Conservation (phyloP, 2,329 filamentous ascomycete species). For the Xylaria sp. region DNA sequence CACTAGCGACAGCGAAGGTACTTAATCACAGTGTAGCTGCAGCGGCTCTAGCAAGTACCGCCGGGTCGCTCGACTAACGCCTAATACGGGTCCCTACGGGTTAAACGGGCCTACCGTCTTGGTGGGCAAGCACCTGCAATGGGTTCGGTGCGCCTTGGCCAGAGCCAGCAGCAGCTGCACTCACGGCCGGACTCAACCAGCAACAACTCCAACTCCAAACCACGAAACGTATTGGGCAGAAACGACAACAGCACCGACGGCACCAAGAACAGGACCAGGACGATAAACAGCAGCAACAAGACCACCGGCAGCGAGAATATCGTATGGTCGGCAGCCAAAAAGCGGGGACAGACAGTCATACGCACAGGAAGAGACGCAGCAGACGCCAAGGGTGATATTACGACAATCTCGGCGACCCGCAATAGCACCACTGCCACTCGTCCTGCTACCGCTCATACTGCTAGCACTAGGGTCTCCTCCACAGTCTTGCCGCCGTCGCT, state of each 20-base stretch:
- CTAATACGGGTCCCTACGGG: too few species aligned
- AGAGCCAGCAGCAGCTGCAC: neutral
- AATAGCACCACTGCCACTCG: neutral
- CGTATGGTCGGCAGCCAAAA: constrained; percentile 5
- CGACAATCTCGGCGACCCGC: constrained; percentile 18
- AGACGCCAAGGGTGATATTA: constrained; percentile 13
- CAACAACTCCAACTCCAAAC: neutral
- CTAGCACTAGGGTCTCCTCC: neutral
- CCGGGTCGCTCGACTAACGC: too few species aligned
- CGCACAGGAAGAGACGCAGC: neutral
- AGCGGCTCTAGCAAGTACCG: too few species aligned
- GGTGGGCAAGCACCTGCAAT: neutral
- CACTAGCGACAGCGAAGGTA: too few species aligned
- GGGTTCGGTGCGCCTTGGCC: neutral
- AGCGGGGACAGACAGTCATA: constrained; percentile 12
- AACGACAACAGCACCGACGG: neutral
- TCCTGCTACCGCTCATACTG: too few species aligned
- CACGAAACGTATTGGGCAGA: neutral
- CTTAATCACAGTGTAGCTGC: too few species aligned
- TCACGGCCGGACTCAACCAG: neutral
- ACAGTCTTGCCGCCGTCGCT: neutral
- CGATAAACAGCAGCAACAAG: neutral
- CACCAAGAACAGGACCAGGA: neutral
- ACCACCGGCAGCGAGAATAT: neutral
- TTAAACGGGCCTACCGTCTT: too few species aligned